Base-by-base conservation (phyloP, 495 filamentous ascomycete species). In the Delitschia confertaspora region DNA sequence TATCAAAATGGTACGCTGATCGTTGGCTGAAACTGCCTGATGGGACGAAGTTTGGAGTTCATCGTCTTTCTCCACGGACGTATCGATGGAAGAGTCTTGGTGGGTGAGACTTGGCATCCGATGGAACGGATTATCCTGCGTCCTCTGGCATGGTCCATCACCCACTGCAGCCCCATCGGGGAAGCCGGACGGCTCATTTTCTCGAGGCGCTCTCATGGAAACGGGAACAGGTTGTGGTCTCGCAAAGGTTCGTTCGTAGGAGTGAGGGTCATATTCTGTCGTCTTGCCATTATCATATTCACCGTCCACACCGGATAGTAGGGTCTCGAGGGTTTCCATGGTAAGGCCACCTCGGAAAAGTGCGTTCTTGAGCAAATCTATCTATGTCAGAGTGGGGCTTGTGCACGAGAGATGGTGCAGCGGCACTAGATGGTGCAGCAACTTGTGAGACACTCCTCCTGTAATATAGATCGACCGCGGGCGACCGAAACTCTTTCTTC, bases 301-400 rank as follows among this genome's bases (percentile, higher is more conserved):
- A 11, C 21, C 42, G 18, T 19, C 48, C 33, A 64, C 53, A 51
- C 48, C 45, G 18, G 40, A 38, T 22, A 51, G 41, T 16, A 57
- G 32, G 31, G 42, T 78, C 58, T 74, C 67, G 29, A 88, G 61
- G 14, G 72, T 77, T 35, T 78, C 75, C 25, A 69, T 62, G 2
- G 71, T 69, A 37, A 85, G 68, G 2, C 81, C 82, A 22, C 76
- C 78, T 38, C 67, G 69, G 38, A 78, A 61, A 9, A 88, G 72
- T 39, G 77, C 77, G 3, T 67, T 69, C 39, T 68, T 74, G 24
- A 88, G 66, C 39, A 75, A 78, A 42, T 67, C 80, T 85, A 40
- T 36, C 10, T 34, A 9, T 17, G 11, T n/a, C n/a, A n/a, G n/a
- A n/a, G n/a, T n/a, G n/a, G n/a, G n/a, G n/a, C n/a, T n/a, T n/a